Percentiles rank a stretch among this genome's conserved stretches.
phyloP scores from a whole-genome alignment of 2,329 filamentous ascomycete species.

The Sporothrix dimorphospora region DNA sequence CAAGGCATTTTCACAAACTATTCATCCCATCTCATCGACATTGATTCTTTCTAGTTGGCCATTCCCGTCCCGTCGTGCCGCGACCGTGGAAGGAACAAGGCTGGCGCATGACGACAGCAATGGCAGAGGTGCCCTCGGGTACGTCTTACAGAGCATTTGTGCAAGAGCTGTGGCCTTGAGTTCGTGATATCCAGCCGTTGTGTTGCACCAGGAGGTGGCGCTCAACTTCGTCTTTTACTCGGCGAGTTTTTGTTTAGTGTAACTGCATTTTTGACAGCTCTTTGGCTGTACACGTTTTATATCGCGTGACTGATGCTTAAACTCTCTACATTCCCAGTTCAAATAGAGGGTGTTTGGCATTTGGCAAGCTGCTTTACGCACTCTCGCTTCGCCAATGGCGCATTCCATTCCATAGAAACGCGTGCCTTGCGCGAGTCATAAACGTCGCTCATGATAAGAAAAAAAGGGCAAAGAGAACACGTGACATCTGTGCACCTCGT shows the following conservation, averaged over 20 bases:
- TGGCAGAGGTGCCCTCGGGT: background rate
- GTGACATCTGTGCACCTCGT: background rate
- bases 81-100: background rate
- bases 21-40: background rate
- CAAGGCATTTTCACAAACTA: conserved; percentile 4
- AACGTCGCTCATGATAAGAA: background rate
- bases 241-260: background rate
- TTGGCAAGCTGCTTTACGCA: background rate
- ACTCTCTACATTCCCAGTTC: background rate
- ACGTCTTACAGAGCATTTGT: background rate
- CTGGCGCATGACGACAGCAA: background rate
- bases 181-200: background rate
- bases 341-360: background rate
- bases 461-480: background rate
- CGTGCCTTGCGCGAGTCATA: conserved; percentile 6
- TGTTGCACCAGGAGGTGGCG: background rate
- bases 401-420: conserved; percentile 6
- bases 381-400: background rate
- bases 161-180: background rate
- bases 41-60: background rate
- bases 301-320: background rate
- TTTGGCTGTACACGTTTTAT: background rate
- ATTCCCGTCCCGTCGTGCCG: background rate
- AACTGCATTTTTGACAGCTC: background rate
- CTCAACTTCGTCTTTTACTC: background rate